phyloP scores from a whole-genome alignment of 75 land plant genomes.

The Picea glauca region DNA sequence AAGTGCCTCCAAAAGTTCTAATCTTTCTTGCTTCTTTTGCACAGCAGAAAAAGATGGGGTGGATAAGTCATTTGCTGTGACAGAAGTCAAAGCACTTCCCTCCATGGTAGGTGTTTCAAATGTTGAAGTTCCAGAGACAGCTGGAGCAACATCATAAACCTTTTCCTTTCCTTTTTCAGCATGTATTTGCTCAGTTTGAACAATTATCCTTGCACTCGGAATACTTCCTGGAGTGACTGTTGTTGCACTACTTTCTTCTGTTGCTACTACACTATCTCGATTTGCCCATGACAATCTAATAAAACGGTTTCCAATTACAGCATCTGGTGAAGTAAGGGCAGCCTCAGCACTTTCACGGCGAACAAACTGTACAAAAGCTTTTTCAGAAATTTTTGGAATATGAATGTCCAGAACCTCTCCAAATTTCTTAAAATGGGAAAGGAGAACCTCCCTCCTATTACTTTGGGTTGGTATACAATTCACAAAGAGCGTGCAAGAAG shows the following conservation, averaged over 20 bases:
- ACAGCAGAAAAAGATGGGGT: conserved; percentile 16
- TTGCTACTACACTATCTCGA: conserved; percentile 67
- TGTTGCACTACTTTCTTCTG: conserved; percentile 19
- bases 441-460: conserved; percentile 67
- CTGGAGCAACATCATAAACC: conserved; percentile 21
- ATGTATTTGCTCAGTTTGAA: conserved; percentile 24
- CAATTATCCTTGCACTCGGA: conserved; percentile 9
- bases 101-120: conserved; percentile 21
- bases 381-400: conserved; percentile 69
- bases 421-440: conserved; percentile 87
- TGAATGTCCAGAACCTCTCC: conserved; percentile 89
- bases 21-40: conserved; percentile 71
- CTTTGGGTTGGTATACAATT: conserved; percentile 68
- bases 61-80: conserved; percentile 29
- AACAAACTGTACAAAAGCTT: conserved; percentile 92
- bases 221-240: conserved; percentile 9
- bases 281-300: conserved; percentile 96
- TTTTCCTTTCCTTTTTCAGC: conserved; percentile 41
- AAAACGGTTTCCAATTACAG: conserved; percentile 97
- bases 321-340: conserved; percentile 90
- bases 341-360: conserved; percentile 80
- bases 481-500: conserved; percentile 81
- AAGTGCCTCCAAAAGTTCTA: conserved; percentile 85
- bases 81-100: conserved; percentile 22
- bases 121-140: conserved; percentile 11